Base-by-base conservation (phyloP, 768 basidiomycete species). In the Auriscalpium vulgare region DNA sequence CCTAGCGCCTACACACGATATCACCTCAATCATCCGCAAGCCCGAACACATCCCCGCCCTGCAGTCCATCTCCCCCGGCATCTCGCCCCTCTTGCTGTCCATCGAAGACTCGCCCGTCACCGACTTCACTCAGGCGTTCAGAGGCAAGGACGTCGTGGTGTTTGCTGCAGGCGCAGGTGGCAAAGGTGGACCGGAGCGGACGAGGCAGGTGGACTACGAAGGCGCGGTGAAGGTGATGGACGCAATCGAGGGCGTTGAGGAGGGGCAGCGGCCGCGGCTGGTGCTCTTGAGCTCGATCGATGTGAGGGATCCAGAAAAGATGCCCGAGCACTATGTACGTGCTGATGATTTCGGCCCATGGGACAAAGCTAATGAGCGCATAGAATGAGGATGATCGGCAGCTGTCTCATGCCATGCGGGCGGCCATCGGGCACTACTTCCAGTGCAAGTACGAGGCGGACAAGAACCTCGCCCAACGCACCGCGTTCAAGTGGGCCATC, bases 191-290 rank as follows among this genome's bases (percentile, higher is more conserved):
- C 71, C 73, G 37, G 79, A 80, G 61, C 65, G 78, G 36, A 84
- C 80, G 3, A 77, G 75, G 64, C 73, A 71, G 34, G 83, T 86
- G 7, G 78, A 80, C 61, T 81, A 79, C 60, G 80, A 83, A 50
- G 85, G 84, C 9, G 83, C 84, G 0, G 59, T 88, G 38, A 87
- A 87, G 68, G 77, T 85, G 2, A 87, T 82, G 62, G 85, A 87
- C 63, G 85, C 84, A 0, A 72, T 88, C 51, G 85, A 86, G 65
- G 68, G 47, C 0, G 70, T 82, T 2, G 29, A 29, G 29, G 62
- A 75, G 47, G 73, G 72, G 1, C 53, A 61, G n/a, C 78, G 76
- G 57, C 82, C 82, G 37, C 67, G 81, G 53, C 64, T 86, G 51
- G 73, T 86, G 43, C 65, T 83, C 54, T 79, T 87, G 37, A 84